Evolutionary conservation across 2,329 filamentous ascomycete species (phyloP).

Genomic region (Penicillium sp.): DNA sequence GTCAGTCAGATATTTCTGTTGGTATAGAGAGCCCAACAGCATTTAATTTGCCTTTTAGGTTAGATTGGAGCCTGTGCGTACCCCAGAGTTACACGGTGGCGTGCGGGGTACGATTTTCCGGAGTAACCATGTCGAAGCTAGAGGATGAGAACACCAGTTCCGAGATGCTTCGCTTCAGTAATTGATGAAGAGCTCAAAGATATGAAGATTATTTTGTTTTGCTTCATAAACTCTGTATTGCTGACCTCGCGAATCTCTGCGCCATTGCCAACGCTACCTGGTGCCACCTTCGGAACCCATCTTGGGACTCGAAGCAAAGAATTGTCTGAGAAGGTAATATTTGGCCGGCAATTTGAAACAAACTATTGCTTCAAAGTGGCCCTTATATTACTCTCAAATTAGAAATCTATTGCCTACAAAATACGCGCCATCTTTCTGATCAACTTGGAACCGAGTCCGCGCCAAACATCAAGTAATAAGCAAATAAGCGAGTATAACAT

Average conservation of each 20-base stretch:
- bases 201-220: too few relatives aligned
- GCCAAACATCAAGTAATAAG: background rate
- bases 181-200: too few relatives aligned
- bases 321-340: background rate
- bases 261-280: background rate
- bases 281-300: background rate
- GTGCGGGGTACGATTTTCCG: background rate
- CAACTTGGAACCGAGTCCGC: background rate
- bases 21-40: background rate
- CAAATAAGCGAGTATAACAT: background rate
- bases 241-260: background rate
- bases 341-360: too few relatives aligned
- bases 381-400: too few relatives aligned
- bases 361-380: too few relatives aligned
- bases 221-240: too few relatives aligned
- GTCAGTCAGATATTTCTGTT: background rate
- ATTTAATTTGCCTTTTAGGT: background rate
- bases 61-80: conserved; percentile 1
- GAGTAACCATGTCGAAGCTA: conserved; percentile 1
- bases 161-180: background rate
- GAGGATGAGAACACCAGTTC: background rate
- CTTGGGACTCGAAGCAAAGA: background rate
- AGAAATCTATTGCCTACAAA: too few relatives aligned
- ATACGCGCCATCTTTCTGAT: background rate
- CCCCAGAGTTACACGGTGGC: background rate